Conservation (phyloP, 495 filamentous ascomycete genomes). For the Elaphomyces granulatus region DNA sequence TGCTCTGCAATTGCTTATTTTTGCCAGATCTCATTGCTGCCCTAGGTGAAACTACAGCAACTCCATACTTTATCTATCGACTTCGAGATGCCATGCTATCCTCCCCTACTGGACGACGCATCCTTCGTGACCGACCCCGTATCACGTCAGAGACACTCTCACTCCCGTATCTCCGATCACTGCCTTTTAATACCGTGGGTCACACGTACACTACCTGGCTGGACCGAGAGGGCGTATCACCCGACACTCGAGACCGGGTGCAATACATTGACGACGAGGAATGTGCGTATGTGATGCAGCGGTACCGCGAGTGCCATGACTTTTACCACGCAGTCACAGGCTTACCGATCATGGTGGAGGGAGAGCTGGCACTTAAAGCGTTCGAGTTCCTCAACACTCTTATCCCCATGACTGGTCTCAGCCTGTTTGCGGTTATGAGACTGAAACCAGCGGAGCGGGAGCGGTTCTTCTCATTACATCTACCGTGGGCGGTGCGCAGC, state of each 20-base stretch:
- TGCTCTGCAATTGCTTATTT: no score
- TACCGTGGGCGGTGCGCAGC: conserved; percentile 84
- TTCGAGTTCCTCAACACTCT: conserved; percentile 93
- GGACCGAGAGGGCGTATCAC: conserved; percentile 80
- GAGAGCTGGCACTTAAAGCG: conserved; percentile 87
- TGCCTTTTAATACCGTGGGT: conserved; percentile 69
- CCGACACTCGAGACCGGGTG: conserved; percentile 71
- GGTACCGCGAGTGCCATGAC: conserved; percentile 94
- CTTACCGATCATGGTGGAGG: conserved; percentile 79
- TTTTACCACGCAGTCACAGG: conserved; percentile 97
- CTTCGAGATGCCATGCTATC: conserved; percentile 85
- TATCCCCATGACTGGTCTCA: conserved; percentile 87
- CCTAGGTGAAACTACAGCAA: conserved; percentile 83
- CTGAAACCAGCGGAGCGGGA: conserved; percentile 62
- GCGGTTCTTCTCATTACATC: conserved; percentile 58
- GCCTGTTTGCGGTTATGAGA: conserved; percentile 50
- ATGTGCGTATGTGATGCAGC: conserved; percentile 97
- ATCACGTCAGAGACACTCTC: conserved; percentile 68
- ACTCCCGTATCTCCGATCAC: conserved; percentile 51
- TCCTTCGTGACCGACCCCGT: conserved; percentile 78
- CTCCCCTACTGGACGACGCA: conserved; percentile 70
- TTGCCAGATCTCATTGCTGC: conserved; percentile 75
- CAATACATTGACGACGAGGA: conserved; percentile 88
- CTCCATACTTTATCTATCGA: conserved; percentile 88
- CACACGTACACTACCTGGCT: conserved; percentile 75